Conservation (phyloP, 1,284 basidiomycete species). For the Rhodotorula sp. region DNA sequence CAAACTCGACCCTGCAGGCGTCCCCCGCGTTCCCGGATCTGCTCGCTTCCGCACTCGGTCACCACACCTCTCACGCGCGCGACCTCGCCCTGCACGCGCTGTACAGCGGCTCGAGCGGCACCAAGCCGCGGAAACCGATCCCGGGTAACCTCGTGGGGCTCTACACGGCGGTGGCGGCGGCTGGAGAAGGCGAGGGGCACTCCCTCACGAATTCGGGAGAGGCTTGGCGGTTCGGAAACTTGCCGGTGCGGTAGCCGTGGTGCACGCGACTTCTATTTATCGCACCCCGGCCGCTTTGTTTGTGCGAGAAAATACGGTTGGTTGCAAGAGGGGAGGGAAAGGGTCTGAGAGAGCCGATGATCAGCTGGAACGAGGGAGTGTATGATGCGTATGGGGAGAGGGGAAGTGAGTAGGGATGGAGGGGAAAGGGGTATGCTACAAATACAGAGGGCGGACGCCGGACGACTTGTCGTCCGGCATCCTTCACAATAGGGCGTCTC, state of each 20-base stretch:
- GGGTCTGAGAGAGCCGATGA: not conserved
- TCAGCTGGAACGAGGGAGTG: too few species aligned
- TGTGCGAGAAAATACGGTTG: not conserved
- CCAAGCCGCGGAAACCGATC: conserved; percentile 15
- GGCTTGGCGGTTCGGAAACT: conserved; percentile 24
- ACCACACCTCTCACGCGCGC: conserved; percentile 30
- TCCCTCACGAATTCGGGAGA: not conserved
- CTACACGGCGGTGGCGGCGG: conserved; percentile 13
- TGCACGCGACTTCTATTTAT: too few species aligned
- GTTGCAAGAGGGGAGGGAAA: not conserved
- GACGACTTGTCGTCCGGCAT: too few species aligned
- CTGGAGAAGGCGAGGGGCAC: conserved; percentile 27
- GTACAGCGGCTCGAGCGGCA: conserved; percentile 13
- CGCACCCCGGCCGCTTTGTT: not conserved
- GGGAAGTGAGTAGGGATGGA: not conserved
- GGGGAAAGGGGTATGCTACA: conserved; percentile 14
- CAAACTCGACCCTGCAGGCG: not conserved
- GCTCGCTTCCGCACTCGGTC: conserved; percentile 16
- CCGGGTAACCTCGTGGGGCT: conserved; percentile 3
- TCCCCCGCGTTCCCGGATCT: not conserved
- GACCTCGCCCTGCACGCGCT: conserved; percentile 25
- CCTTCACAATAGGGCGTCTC: not conserved
- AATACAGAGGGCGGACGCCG: conserved; percentile 7
- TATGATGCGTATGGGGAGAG: too few species aligned
- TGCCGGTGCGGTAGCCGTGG: conserved; percentile 14